Evolutionary conservation across 2,329 filamentous ascomycete genomes (phyloP), one percentile per base, ranked within the genome.

Genomic region (Talaromyces sp.): DNA sequence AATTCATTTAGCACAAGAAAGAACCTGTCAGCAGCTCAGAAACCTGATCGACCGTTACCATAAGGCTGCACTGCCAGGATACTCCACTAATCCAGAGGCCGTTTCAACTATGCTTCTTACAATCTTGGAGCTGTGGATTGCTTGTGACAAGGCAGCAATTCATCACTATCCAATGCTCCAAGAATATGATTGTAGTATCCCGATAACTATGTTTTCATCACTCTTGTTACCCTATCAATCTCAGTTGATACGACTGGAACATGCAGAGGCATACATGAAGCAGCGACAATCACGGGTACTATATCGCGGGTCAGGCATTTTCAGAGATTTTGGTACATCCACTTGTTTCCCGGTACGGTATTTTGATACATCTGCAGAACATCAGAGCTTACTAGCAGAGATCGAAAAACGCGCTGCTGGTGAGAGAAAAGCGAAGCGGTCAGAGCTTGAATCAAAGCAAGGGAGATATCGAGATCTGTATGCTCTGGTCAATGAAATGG

Each of bases 41-140:
- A 24, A 4, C 10, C 43, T 47, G 10, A 47, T 47, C 19, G 14
- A 14, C 13, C 14, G 43, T 47, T 47, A 47, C 43, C n/a, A 22
- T 14, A 47, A 47, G 1, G 6, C 3, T 7, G 43, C 43, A 1
- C 6, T 16, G 19, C 8, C 43, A 14, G 19, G 13, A 9, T 87
- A 87, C 50, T 3, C 63, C 0, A 66, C 59, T 0, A 78, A 80
- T 1, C 82, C 86, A 0, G 80, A 84, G 66, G 74, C 73, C 0
- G 69, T 77, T 0, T 89, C 87, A 0, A 67, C 81, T 6, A 87
- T 88, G 83, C 64, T 87, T 2, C 77, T 90, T 0, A 85, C 82
- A 0, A 69, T 84, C 0, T 68, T 87, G 3, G 85, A 89, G 62
- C 71, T 89, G 0, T 90, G 87, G 87, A 71, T 85, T 8, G 84